phyloP scores from a whole-genome alignment of 441 rosid species.

The Arabidopsis hybrid region DNA sequence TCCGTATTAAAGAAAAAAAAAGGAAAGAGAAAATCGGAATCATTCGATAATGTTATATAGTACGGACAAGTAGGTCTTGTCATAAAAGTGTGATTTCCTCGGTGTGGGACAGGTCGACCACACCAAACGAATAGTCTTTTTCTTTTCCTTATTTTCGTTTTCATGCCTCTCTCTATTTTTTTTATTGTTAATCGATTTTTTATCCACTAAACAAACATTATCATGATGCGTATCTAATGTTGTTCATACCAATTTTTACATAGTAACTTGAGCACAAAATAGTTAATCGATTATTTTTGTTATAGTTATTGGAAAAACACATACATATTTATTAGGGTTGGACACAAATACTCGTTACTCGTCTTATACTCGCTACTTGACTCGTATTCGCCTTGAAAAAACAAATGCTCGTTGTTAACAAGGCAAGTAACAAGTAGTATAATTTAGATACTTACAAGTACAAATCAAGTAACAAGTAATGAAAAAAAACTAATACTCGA shows the following conservation, averaged over 20 bases:
- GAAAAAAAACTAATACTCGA: no score
- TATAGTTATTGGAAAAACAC: no score
- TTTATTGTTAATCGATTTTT: neutral
- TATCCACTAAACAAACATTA: conserved; percentile 33
- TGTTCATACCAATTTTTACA: neutral
- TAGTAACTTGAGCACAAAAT: no score
- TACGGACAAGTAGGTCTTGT: conserved; percentile 50
- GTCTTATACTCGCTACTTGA: no score
- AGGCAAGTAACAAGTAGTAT: no score
- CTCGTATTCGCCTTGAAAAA: no score
- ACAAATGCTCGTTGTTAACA: no score
- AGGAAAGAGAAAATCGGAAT: conserved; percentile 35
- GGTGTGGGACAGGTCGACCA: conserved; percentile 44
- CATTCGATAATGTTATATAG: conserved; percentile 43
- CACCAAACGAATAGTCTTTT: conserved; percentile 15
- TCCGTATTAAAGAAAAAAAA: neutral
- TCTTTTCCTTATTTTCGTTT: conserved; percentile 26
- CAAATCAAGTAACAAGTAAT: no score
- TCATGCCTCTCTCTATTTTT: neutral
- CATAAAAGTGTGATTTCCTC: conserved; percentile 38
- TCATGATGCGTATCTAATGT: conserved; percentile 26
- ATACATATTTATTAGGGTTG: no score
- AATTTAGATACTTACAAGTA: no score
- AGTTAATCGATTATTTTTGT: no score
- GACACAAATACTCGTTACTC: no score